Percentiles rank a stretch among this genome's conserved stretches.
Conservation (phyloP, 495 filamentous ascomycete species). For the Hapsidospora chrysogenum region DNA sequence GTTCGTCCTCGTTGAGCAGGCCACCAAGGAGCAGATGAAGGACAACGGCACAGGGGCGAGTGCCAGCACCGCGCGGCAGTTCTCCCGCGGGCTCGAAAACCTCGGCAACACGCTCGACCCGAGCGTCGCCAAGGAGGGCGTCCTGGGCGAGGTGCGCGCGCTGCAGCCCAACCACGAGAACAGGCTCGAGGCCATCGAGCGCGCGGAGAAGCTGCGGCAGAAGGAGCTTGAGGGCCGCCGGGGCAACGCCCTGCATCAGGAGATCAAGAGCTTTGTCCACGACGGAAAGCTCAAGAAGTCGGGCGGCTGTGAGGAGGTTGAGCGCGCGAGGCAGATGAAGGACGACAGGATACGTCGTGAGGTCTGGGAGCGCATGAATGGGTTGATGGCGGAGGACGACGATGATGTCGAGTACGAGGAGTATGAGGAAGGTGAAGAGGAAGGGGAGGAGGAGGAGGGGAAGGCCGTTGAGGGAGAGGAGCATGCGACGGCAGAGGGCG, state of each 20-base stretch:
- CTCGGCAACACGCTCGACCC: constrained; percentile 55
- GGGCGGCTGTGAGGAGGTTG: constrained; percentile 85
- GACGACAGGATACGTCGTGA: constrained; percentile 79
- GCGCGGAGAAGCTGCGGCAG: constrained; percentile 75
- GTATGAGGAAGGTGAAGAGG: constrained; percentile 1
- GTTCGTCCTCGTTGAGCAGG: constrained; percentile 87
- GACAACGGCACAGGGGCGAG: constrained; percentile 31
- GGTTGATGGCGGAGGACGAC: constrained; percentile 15
- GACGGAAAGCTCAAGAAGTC: constrained; percentile 91
- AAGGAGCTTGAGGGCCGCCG: constrained; percentile 67
- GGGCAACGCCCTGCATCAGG: constrained; percentile 72
- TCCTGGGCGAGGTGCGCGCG: constrained; percentile 85
- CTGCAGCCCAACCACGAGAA: constrained; percentile 91
- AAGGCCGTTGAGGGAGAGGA: neutral
- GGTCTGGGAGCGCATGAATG: constrained; percentile 59
- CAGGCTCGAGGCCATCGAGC: constrained; percentile 85
- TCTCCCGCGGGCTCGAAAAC: constrained; percentile 40
- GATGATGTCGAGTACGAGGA: constrained; percentile 1
- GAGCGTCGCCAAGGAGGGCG: constrained; percentile 66
- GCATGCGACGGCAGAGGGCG: too few relatives aligned
- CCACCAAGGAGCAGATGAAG: constrained; percentile 86
- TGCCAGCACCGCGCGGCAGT: constrained; percentile 32
- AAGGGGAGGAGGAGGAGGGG: neutral
- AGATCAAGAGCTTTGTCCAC: constrained; percentile 74
- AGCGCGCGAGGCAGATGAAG: constrained; percentile 65